A percentile compares a stretch with the other conserved stretches of the same genome.
Conservation (phyloP, 2,329 filamentous ascomycete genomes). For the Seiridium cupressi region DNA sequence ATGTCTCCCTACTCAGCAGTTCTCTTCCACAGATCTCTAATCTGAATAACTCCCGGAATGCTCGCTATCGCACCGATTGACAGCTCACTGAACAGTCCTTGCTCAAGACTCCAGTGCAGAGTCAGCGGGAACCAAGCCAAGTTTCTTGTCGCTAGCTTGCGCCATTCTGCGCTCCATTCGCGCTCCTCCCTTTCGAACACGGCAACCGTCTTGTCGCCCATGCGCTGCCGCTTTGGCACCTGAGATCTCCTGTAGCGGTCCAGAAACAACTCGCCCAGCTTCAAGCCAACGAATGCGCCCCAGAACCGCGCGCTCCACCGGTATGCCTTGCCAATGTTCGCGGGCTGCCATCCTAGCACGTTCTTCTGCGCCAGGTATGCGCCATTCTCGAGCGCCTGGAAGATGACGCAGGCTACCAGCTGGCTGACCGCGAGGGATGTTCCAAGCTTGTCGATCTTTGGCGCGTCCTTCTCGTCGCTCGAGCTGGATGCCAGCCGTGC, state of each 20-base stretch:
- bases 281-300: slow-evolving; percentile 73
- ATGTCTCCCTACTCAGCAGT: slow-evolving; percentile 21
- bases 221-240: slow-evolving; percentile 34
- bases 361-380: slow-evolving; percentile 75
- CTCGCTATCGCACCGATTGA: slow-evolving; percentile 58
- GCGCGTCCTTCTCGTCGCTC: slow-evolving; percentile 15
- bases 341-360: slow-evolving; percentile 58
- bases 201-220: slow-evolving; percentile 38
- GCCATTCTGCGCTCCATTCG: slow-evolving; percentile 54
- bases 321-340: slow-evolving; percentile 60
- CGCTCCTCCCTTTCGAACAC: slow-evolving; percentile 26
- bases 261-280: slow-evolving; percentile 64
- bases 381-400: slow-evolving; percentile 80
- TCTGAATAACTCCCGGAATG: slow-evolving; percentile 28
- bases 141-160: slow-evolving; percentile 67
- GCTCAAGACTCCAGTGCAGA: slow-evolving; percentile 75
- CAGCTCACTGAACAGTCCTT: slow-evolving; percentile 59
- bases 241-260: slow-evolving; percentile 35
- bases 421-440: slow-evolving; percentile 62
- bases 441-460: slow-evolving; percentile 39
- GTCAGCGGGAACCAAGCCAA: slow-evolving; percentile 78
- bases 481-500: slow-evolving; percentile 13
- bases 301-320: slow-evolving; percentile 78
- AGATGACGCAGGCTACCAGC: slow-evolving; percentile 64
- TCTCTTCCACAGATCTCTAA: slow-evolving; percentile 29